Conservation (phyloP, 148 eudicot species). For the Dysphania ambrosioides region DNA sequence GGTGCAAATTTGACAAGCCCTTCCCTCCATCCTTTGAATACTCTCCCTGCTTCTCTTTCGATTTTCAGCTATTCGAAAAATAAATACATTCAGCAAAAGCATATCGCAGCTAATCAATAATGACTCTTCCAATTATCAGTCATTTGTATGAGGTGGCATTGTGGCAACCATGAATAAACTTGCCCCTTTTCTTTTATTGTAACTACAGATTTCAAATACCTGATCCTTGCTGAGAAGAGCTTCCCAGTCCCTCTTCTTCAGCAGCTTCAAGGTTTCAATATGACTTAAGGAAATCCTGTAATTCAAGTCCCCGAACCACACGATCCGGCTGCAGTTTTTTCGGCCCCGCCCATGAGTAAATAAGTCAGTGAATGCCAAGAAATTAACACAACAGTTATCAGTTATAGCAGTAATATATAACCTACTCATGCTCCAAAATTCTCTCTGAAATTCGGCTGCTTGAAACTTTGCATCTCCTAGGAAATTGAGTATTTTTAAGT, state of each 20-base stretch:
- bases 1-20: slow-evolving; percentile 62
- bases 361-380: slow-evolving; percentile 3
- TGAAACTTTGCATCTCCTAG: slow-evolving; percentile 43
- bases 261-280: slow-evolving; percentile 49
- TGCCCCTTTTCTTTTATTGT: neutral
- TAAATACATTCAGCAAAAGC: neutral
- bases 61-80: slow-evolving; percentile 46
- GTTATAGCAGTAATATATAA: neutral
- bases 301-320: slow-evolving; percentile 90
- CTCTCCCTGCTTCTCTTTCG: slow-evolving; percentile 59
- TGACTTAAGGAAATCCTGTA: slow-evolving; percentile 70
- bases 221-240: slow-evolving; percentile 75
- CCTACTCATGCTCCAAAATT: slow-evolving; percentile 60
- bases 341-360: neutral
- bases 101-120: too few species aligned
- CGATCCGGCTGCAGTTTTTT: slow-evolving; percentile 38
- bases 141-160: too few species aligned
- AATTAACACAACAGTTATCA: neutral
- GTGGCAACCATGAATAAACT: neutral
- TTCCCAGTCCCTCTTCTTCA: slow-evolving; percentile 68
- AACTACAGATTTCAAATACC: slow-evolving; percentile 25
- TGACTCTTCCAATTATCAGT: neutral
- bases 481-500: slow-evolving; percentile 54
- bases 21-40: slow-evolving; percentile 72
- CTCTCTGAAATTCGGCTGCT: slow-evolving; percentile 41